Conservation (phyloP, 2,329 filamentous ascomycete genomes). For the Penicillium sp. region DNA sequence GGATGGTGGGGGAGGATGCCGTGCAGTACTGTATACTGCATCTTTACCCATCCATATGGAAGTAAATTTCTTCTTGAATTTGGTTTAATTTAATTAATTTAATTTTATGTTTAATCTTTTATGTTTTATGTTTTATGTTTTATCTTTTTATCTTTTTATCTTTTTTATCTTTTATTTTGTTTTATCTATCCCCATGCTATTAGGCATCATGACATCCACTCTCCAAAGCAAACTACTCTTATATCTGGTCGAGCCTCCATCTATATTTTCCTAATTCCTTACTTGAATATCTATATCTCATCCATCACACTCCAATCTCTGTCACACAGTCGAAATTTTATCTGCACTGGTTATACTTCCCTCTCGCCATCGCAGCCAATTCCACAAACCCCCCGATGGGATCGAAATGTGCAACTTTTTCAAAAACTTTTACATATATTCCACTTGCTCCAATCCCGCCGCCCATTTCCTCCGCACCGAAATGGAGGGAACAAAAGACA, state of each 20-base stretch:
- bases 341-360: neutral
- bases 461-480: conserved; percentile 70
- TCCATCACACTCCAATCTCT: neutral
- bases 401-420: conserved; percentile 60
- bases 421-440: conserved; percentile 77
- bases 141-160: neutral
- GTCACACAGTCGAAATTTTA: neutral
- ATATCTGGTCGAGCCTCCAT: conserved; percentile 7
- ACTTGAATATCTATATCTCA: neutral
- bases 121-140: neutral
- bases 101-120: neutral
- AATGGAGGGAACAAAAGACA: conserved; percentile 62
- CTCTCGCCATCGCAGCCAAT: neutral
- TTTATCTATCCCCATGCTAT: conserved; percentile 6
- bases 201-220: conserved; percentile 3
- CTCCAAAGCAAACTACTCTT: neutral
- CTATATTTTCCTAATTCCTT: neutral
- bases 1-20: conserved; percentile 9
- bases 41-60: conserved; percentile 5
- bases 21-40: conserved; percentile 16
- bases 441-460: conserved; percentile 66
- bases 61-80: neutral
- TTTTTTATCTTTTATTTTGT: neutral
- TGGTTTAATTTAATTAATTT: neutral
- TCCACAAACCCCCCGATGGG: conserved; percentile 12